phyloP scores from a whole-genome alignment of 257 asterid genomes.

The Plantago ovata region DNA sequence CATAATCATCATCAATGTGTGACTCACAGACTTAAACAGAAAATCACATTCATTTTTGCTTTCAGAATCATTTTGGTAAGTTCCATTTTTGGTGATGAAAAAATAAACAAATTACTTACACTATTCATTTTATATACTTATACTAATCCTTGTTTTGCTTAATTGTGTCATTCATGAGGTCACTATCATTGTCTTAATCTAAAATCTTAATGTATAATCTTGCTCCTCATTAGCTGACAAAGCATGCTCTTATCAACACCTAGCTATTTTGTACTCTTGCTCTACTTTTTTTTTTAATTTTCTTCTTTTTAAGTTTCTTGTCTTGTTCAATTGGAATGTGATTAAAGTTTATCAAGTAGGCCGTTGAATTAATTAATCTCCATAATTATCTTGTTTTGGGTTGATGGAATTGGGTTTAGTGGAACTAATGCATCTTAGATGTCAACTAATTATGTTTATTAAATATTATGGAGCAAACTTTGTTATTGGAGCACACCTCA shows the following conservation, averaged over 20 bases:
- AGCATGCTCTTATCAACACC: conserved; percentile 25
- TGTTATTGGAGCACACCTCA: conserved; percentile 19
- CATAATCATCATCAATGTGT: conserved; percentile 9
- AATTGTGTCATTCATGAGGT: conserved; percentile 20
- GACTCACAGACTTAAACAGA: conserved; percentile 17
- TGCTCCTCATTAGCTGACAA: conserved; percentile 20
- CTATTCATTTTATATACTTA: neutral
- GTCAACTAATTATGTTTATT: conserved; percentile 23
- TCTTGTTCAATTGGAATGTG: conserved; percentile 7
- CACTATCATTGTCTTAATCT: conserved; percentile 20
- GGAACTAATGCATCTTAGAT: conserved; percentile 26
- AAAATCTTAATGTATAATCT: conserved; percentile 19
- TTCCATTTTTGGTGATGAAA: neutral
- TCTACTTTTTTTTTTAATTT: conserved; percentile 7
- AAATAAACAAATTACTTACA: neutral
- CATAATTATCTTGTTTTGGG: conserved; percentile 10
- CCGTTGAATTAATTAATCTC: conserved; percentile 9
- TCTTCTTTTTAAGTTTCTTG: conserved; percentile 1
- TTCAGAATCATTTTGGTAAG: neutral
- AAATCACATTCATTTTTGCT: neutral
- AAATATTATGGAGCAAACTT: conserved; percentile 24
- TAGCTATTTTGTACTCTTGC: conserved; percentile 18
- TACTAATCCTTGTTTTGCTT: conserved; percentile 11
- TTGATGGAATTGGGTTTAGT: conserved; percentile 9
- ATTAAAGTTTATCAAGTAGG: conserved; percentile 14